Base-by-base conservation (phyloP, 192 early-diverging fungal genomes). In the Pilaira anomala region DNA sequence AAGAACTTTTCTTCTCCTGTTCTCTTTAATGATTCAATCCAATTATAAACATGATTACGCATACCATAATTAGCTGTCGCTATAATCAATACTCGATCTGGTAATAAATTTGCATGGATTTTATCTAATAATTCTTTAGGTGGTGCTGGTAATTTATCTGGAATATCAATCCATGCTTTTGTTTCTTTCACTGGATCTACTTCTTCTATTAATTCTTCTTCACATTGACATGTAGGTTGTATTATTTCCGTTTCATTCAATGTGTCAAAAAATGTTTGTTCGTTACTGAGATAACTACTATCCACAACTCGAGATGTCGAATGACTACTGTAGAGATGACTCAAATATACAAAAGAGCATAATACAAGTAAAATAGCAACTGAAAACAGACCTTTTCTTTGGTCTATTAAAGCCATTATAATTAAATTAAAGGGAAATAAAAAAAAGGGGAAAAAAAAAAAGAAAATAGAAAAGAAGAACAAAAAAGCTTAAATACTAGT, bases 51-150 rank as follows among this genome's bases (percentile, higher is more conserved):
- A 42, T 73, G 60, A 9, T 63, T 42, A 24, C 57, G 44, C 49
- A 62, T 65, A 13, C 59, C 63, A n/a, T 62, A 48, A 33, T 66
- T 67, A 3, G 60, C 71, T n/a, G 67, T 60, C n/a, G 71, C 58
- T 6, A 57, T 48, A 19, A 73, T 42, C 19, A 73, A 26, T 1
- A 60, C 46, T 9, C 60, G 55, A 5, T 62, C 39, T n/a, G n/a
- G 33, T 22, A 58, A 25, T 19, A 67, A 7, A 30, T 67, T 67
- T 19, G 19, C n/a, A 18, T 73, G 54, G 18, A 61, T 73, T 7
- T 52, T 51, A 14, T 62, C 19, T 52, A 52, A 57, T 25, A 61
- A 16, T 30, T 39, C 62, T 4, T 55, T 24, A 11, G 64, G 51
- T 42, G 56, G 56, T 42, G 53, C 28, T 1, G 53, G 30, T 21